A percentile compares a stretch with the other conserved stretches of the same genome.
Evolutionary conservation across 2,329 filamentous ascomycete species (phyloP).

Genomic region (Leptographium flavum): DNA sequence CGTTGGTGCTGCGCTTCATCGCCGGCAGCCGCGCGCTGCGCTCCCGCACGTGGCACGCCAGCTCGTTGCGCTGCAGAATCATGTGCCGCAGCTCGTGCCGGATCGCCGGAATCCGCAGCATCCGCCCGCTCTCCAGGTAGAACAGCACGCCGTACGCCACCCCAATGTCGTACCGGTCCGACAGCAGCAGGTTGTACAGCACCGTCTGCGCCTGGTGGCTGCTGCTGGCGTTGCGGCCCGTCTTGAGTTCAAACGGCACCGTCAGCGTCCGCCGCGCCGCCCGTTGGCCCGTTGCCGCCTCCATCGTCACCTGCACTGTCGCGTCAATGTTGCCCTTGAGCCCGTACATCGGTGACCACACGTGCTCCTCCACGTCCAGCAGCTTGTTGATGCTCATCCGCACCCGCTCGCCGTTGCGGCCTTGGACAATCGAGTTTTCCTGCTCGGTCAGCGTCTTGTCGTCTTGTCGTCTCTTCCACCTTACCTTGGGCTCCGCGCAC

Average conservation of each 20-base stretch:
- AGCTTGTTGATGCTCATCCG: conserved; percentile 84
- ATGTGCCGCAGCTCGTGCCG: conserved; percentile 85
- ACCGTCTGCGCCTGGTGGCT: conserved; percentile 88
- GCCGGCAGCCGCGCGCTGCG: conserved; percentile 66
- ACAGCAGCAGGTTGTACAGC: conserved; percentile 81
- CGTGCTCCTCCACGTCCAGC: conserved; percentile 90
- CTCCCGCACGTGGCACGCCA: conserved; percentile 75
- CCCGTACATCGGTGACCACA: conserved; percentile 97
- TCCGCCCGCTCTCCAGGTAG: conserved; percentile 85
- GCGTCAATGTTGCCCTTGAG: conserved; percentile 97
- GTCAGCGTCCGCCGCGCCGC: conserved; percentile 46
- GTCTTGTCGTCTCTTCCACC: too few relatives aligned
- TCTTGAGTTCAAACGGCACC: conserved; percentile 92
- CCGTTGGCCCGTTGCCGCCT: conserved; percentile 38
- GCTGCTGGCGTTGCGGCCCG: conserved; percentile 68
- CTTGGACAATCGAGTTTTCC: conserved; percentile 60
- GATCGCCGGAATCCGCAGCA: conserved; percentile 70
- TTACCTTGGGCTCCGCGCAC: conserved; percentile 51
- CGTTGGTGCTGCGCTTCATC: conserved; percentile 70
- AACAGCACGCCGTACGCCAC: conserved; percentile 85
- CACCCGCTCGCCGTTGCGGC: conserved; percentile 60
- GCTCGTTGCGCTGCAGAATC: conserved; percentile 87
- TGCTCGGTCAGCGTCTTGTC: conserved; percentile 16
- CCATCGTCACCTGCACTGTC: conserved; percentile 79
- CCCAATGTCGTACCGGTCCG: conserved; percentile 88